Evolutionary conservation across 208 protist species (phyloP), one percentile per base, ranked within the genome.

Genomic region (Crithidia acanthocephali): DNA sequence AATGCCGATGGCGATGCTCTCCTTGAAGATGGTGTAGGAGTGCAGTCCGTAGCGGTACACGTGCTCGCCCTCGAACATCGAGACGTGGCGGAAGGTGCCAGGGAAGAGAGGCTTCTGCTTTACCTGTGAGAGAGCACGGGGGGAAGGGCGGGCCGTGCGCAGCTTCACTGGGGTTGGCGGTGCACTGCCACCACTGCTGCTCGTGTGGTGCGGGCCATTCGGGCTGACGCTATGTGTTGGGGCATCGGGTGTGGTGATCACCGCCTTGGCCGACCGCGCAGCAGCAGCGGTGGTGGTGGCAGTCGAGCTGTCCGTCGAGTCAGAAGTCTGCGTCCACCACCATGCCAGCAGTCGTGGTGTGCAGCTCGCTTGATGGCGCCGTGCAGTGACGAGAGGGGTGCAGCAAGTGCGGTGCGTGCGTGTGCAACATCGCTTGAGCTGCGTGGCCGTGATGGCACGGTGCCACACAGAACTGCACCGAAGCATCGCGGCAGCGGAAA

Each of bases 41-140:
- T 95, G 85, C 30, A 57, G 63, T 23, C 83, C 86, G 77, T 95
- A 92, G 72, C 87, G 45, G 79, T 93, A 95, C 18, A 76, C 74
- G 68, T 92, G 72, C 62, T 93, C 82, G n/a, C 90, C 87, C 30
- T 91, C 88, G 77, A 95, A 95, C 47, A 70, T 52, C 9, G 68
- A 72, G 33, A 91, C 86, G 15, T 77, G 62, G 20, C 71, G 74
- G 35, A 77, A 82, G 78, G 80, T 83, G 44, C 86, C 87, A 0
- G 90, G 85, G 45, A 83, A 93, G 45, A 93, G 66, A 2, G 85
- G 84, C 50, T 67, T 72, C 68, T 95, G 90, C 65, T 87, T 88
- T 20, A 84, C 77, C 22, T 88, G 70, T 15, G 87, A 85, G 22
- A 95, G 62, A 18, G 79, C 60, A 20, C 60, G 72, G 6, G 69